These are phyloP conservation scores for Chenopodium quinoa DNA, from an alignment of 148 eudicot genomes.

Conservation along the genomic window DNA sequence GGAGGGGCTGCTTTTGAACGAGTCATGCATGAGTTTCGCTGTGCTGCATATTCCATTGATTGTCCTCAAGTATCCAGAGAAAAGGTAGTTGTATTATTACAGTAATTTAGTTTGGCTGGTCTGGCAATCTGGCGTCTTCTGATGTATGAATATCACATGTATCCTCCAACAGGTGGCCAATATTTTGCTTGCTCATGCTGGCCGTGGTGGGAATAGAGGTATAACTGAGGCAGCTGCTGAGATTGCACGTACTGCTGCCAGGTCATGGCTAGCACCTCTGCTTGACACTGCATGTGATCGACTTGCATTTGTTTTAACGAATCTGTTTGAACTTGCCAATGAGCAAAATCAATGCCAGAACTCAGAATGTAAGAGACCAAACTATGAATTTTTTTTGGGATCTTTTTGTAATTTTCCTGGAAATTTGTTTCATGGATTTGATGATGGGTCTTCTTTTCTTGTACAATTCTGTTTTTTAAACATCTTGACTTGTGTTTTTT, in stretches of 20 bases:
- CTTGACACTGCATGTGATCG: constrained; percentile 95
- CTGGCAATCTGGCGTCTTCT: constrained; percentile 5
- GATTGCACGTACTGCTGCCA: constrained; percentile 97
- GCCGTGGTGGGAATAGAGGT: constrained; percentile 90
- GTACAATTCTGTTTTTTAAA: background rate
- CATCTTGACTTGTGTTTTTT: background rate
- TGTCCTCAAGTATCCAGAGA: constrained; percentile 94
- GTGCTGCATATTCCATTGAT: constrained; percentile 92
- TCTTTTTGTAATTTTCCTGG: background rate
- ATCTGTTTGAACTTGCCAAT: constrained; percentile 81
- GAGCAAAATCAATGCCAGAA: constrained; percentile 60
- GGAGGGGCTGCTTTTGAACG: constrained; percentile 99
- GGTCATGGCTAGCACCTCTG: constrained; percentile 90
- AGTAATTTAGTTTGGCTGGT: constrained; percentile 6
- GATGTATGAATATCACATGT: background rate
- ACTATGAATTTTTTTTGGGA: background rate
- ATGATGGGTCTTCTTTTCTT: background rate
- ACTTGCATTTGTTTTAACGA: constrained; percentile 77
- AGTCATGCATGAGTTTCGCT: constrained; percentile 93
- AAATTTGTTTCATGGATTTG: background rate
- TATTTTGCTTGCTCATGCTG: constrained; percentile 94
- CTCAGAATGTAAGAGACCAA: constrained; percentile 55
- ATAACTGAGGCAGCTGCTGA: constrained; percentile 92
- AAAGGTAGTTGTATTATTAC: constrained; percentile 46
- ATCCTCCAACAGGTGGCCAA: constrained; percentile 73